Conservation (phyloP, 768 basidiomycete genomes). For the Boletus pseudo-olivaceus region DNA sequence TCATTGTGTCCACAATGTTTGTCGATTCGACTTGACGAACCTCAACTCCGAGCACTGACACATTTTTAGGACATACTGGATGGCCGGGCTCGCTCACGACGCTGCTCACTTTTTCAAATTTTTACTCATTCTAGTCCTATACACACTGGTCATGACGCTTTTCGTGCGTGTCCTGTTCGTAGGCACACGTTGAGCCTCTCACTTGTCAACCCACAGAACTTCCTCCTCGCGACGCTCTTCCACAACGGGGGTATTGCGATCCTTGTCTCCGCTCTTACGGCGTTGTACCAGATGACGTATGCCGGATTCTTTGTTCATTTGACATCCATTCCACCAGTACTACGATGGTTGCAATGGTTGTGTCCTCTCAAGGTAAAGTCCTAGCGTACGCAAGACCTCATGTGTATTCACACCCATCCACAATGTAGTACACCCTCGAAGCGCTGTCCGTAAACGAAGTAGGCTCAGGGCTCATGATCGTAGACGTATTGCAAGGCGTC, state of each 20-base stretch:
- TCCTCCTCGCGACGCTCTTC: slow-evolving; percentile 82
- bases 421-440: slow-evolving; percentile 57
- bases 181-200: background rate
- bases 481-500: slow-evolving; percentile 76
- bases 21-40: slow-evolving; percentile 22
- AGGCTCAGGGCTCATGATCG: slow-evolving; percentile 79
- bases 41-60: slow-evolving; percentile 2
- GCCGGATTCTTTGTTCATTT: slow-evolving; percentile 95
- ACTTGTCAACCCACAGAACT: slow-evolving; percentile 55
- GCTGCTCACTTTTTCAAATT: slow-evolving; percentile 93
- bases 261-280: slow-evolving; percentile 73
- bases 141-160: slow-evolving; percentile 80
- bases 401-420: background rate
- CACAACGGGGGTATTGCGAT: slow-evolving; percentile 88
- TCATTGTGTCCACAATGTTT: slow-evolving; percentile 81
- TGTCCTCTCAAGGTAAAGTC: slow-evolving; percentile 63
- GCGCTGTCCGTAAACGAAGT: slow-evolving; percentile 93
- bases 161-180: slow-evolving; percentile 50
- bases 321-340: slow-evolving; percentile 77
- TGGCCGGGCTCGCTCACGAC: slow-evolving; percentile 83
- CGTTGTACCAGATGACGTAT: slow-evolving; percentile 80
- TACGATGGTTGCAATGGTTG: slow-evolving; percentile 92
- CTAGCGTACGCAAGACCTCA: background rate
- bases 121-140: slow-evolving; percentile 83
- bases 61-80: slow-evolving; percentile 77